Base-by-base conservation (phyloP, 176 grass and related monocot species). In the Oryza punctata region DNA sequence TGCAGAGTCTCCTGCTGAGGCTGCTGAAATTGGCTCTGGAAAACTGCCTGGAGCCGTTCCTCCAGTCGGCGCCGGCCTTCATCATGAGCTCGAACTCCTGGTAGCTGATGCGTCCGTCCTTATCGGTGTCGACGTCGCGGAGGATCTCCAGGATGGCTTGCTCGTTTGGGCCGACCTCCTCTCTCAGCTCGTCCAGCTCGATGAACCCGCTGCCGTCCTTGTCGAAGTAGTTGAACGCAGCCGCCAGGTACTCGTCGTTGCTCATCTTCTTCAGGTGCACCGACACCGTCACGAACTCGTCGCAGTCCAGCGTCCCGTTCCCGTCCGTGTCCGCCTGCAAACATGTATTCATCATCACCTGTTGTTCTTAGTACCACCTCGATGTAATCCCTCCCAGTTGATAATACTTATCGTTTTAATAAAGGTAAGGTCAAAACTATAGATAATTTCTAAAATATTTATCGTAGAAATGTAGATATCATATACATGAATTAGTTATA, bases 61-160 rank as follows among this genome's bases (percentile, higher is more conserved):
- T 92, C 92, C 92, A 93, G 87, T 94, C 92, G 11, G 81, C 68
- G 57, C 95, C 95, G 13, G 92, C 44, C 75, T 97, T 97, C 95
- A 94, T 97, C 95, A 94, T 97, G 21, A 91, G 80, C 90, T 93
- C 95, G 82, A 94, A 94, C 78, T 94, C 92, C 75, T 97, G 86
- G 65, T 91, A 97, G 86, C 92, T 94, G 66, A 97, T 97, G 12
- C 87, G 88, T 0, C 95, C 92, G 76, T 97, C 92, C 82, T 86
- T 52, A 29, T 94, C 92, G 16, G 83, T 93, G 86, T 97, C 95
- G 16, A 97, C 92, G 33, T 94, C 95, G 33, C 84, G 86, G 59
- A 97, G 85, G 78, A 97, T 94, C 44, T 97, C 95, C 15, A 83
- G 76, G 84, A 94, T 91, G 27, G 87, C 76, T 82, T 92, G 92